Percentiles rank a stretch among this genome's conserved stretches.
These are phyloP conservation scores for Pyrenophora teres DNA, from an alignment of 2,329 filamentous ascomycete species.

Conservation along the genomic window DNA sequence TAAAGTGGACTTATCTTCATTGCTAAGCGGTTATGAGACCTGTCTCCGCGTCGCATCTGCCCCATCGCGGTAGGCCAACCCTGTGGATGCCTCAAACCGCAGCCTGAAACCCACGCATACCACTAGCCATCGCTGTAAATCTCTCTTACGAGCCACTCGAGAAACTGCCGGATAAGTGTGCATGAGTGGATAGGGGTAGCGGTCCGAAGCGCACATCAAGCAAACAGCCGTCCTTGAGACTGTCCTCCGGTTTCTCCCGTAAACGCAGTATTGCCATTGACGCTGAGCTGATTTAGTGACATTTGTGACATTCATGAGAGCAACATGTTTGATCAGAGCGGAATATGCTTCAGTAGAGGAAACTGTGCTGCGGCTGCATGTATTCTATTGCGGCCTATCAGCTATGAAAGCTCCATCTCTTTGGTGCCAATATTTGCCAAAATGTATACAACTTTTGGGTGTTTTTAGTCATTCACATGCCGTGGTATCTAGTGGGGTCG, in stretches of 20 bases:
- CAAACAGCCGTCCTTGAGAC: not conserved
- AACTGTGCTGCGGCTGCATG: not conserved
- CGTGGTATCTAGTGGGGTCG: conserved; percentile 41
- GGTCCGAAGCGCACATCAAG: conserved; percentile 4
- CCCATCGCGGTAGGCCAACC: conserved; percentile 6
- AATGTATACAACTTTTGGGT: conserved; percentile 16
- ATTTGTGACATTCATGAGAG: not conserved
- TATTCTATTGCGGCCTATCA: not conserved
- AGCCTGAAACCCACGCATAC: conserved; percentile 70
- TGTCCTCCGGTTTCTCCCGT: too few species aligned
- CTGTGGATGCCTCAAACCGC: conserved; percentile 47
- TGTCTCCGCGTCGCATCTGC: conserved; percentile 9
- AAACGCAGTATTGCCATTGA: too few species aligned
- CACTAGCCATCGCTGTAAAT: conserved; percentile 41
- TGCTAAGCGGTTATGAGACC: conserved; percentile 6
- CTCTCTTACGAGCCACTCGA: conserved; percentile 8
- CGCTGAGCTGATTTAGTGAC: too few species aligned
- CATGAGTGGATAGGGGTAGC: not conserved
- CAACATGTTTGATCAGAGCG: not conserved
- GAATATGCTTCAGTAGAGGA: not conserved
- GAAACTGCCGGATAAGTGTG: conserved; percentile 8
- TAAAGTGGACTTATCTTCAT: conserved; percentile 21
- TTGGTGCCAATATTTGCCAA: not conserved
- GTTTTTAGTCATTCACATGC: conserved; percentile 34
- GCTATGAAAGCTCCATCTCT: not conserved